A percentile compares a stretch with the other conserved stretches of the same genome.
Evolutionary conservation across 768 basidiomycete species (phyloP).

Genomic region (Antrodiella citrinella): DNA sequence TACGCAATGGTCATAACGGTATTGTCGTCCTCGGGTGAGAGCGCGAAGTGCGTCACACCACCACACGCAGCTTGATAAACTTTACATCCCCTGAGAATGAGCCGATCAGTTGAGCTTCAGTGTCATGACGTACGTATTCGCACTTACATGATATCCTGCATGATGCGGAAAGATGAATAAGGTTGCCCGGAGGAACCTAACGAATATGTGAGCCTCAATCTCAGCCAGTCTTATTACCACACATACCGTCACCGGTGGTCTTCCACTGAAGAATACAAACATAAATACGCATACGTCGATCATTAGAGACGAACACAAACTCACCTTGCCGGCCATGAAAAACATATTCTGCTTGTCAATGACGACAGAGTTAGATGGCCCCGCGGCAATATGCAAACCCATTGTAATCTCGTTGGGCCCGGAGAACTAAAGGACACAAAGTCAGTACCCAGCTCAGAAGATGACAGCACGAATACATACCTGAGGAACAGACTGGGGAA

Average conservation of each 20-base stretch:
- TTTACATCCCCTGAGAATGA: constrained; percentile 61
- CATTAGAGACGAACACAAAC: constrained; percentile 1
- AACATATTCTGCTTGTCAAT: constrained; percentile 82
- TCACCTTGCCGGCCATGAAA: constrained; percentile 77
- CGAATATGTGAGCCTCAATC: constrained; percentile 2
- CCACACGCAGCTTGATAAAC: constrained; percentile 62
- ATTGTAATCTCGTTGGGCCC: constrained; percentile 57
- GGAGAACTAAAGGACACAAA: constrained; percentile 48
- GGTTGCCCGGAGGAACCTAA: constrained; percentile 82
- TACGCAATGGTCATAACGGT: constrained; percentile 78
- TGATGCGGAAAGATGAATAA: constrained; percentile 78
- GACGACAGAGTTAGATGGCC: constrained; percentile 78
- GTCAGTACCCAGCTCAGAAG: background rate
- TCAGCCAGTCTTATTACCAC: background rate
- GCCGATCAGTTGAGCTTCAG: constrained; percentile 3
- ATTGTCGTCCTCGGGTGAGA: constrained; percentile 68
- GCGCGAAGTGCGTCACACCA: constrained; percentile 83
- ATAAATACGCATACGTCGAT: constrained; percentile 3
- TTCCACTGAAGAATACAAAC: constrained; percentile 59
- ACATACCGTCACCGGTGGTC: constrained; percentile 83
- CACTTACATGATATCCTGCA: constrained; percentile 77
- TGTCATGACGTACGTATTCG: constrained; percentile 1
- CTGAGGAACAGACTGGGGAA: constrained; percentile 79
- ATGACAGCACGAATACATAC: constrained; percentile 26
- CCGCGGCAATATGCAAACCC: constrained; percentile 62